phyloP scores from a whole-genome alignment of 1,284 basidiomycete genomes.

The Trametes versicolor region DNA sequence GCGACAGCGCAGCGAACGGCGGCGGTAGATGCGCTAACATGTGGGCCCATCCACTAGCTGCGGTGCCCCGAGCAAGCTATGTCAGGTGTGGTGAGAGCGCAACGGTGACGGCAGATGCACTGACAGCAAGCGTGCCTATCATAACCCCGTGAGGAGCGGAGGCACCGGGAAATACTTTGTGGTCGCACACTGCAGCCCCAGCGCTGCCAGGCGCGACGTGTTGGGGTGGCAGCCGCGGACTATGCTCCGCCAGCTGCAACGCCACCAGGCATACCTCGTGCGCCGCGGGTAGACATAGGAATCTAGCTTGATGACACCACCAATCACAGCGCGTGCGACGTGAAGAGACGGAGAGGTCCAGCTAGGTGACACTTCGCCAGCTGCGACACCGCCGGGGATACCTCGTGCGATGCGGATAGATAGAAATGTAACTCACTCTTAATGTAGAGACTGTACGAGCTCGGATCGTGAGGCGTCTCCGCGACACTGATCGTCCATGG shows the following conservation, averaged over 20 bases:
- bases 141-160: conserved; percentile 14
- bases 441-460: conserved; percentile 56
- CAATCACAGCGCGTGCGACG: too few species aligned
- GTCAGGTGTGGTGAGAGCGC: background rate
- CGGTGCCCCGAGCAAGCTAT: background rate
- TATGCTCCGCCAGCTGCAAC: conserved; percentile 5
- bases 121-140: conserved; percentile 24
- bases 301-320: too few species aligned
- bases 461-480: conserved; percentile 53
- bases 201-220: too few species aligned
- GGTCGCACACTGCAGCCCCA: too few species aligned
- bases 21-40: too few species aligned
- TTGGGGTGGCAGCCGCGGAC: too few species aligned
- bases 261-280: too few species aligned
- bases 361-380: conserved; percentile 1
- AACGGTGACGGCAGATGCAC: conserved; percentile 16
- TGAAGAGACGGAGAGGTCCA: too few species aligned
- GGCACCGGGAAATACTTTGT: too few species aligned
- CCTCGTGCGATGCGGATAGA: background rate
- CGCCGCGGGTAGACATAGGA: too few species aligned
- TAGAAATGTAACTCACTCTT: conserved; percentile 52
- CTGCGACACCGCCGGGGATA: background rate
- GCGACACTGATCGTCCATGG: conserved; percentile 64
- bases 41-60: too few species aligned
- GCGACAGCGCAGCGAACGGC: background rate